Percentiles rank a stretch among this genome's conserved stretches.
phyloP scores from a whole-genome alignment of 371 early-diverging fungal species.

The Apophysomyces ossiformis region DNA sequence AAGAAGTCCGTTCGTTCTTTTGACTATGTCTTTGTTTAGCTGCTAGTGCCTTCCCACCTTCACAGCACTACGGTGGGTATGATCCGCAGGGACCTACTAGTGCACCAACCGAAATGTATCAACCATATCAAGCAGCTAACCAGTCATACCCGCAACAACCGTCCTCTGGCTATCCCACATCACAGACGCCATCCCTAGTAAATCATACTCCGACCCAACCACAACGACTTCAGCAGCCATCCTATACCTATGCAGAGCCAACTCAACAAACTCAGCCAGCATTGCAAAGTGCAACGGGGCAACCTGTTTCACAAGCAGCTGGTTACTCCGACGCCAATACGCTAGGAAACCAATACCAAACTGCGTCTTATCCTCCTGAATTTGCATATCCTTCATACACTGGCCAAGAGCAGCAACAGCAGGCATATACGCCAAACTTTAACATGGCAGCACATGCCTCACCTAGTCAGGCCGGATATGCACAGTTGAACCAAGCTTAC shows the following conservation, averaged over 20 bases:
- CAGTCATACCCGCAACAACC: slow-evolving; percentile 23
- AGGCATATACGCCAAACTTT: neutral
- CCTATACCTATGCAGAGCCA: slow-evolving; percentile 11
- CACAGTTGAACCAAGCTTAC: neutral
- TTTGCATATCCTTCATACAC: neutral
- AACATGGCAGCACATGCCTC: neutral
- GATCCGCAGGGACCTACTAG: slow-evolving; percentile 12
- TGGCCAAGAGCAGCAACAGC: slow-evolving; percentile 19
- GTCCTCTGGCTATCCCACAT: slow-evolving; percentile 25
- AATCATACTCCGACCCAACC: slow-evolving; percentile 26
- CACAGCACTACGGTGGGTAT: slow-evolving; percentile 23
- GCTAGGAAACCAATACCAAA: neutral
- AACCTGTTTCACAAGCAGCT: slow-evolving; percentile 8
- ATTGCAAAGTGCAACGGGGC: slow-evolving; percentile 19
- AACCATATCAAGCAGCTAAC: slow-evolving; percentile 17
- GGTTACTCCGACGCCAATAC: slow-evolving; percentile 16
- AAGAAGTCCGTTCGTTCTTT: neutral
- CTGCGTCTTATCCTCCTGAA: slow-evolving; percentile 12
- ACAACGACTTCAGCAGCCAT: slow-evolving; percentile 16
- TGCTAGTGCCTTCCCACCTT: slow-evolving; percentile 11
- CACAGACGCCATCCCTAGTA: slow-evolving; percentile 20
- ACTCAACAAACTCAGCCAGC: slow-evolving; percentile 23
- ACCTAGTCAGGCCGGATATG: neutral
- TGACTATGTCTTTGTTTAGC: slow-evolving; percentile 1
- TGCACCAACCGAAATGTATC: slow-evolving; percentile 18